Base-by-base conservation (phyloP, 495 filamentous ascomycete species). In the Daldinia loculata region DNA sequence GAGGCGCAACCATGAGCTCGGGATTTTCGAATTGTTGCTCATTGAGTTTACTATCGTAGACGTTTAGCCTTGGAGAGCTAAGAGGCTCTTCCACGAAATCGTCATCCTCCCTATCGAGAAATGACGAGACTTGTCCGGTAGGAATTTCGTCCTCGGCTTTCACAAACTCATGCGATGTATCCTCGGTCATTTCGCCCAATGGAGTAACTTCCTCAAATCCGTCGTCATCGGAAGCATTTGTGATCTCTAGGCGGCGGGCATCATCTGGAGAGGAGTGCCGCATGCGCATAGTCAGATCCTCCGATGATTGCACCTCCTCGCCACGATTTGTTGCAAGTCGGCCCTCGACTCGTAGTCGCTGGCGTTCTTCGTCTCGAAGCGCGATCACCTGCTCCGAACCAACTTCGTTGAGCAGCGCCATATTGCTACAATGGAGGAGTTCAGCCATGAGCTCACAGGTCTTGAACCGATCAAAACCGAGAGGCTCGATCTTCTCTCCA, bases 361-460 rank as follows among this genome's bases (percentile, higher is more conserved):
- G 92, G 27, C 95, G 89, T 70, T 97, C 94, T 11, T 84, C 82
- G 77, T 99, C 93, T 58, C 96, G 86, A 45, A 89, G 84, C 70
- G 85, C 89, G 34, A 98, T 91, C 69, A 96, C 91, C 53, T 92
- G 88, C 73, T 99, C 95, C 32, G 93, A 94, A 24, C 96, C 96
- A 15, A 89, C 83, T 78, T 98, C 94, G 74, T 99, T 99, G 60
- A 99, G 82, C 53, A 99, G 84, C 7, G 91, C 93, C 95, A 99
- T 99, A 74, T 99, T 99, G 81, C 96, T 98, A 81, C 95, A 99
- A 76, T 99, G 95, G 36, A 99, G 81, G 50, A 99, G 83, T 75
- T 99, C 95, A 2, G 95, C 95, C 96, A 99, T 98, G 70, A 99
- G 83, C 79, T 99, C 95, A 76, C 96, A 99, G 0, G 95, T 97